Base-by-base conservation (phyloP, 306 rosid species). In the Ziziphus jujuba region DNA sequence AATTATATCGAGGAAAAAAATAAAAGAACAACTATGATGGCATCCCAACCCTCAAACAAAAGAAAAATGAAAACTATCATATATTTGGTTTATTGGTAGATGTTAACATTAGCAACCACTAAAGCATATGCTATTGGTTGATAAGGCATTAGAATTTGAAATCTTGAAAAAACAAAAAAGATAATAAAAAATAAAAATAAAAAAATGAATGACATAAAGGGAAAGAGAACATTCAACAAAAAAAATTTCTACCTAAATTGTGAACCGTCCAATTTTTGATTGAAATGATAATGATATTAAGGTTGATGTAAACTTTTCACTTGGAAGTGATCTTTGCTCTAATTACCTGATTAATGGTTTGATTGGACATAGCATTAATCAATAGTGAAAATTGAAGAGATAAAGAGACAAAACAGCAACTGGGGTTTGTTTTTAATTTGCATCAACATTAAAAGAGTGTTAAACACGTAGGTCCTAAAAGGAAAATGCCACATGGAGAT, bases 311-410 rank as follows among this genome's bases (percentile, higher is more conserved):
- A 53, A 33, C 16, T 65, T 31, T n/a, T 5, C n/a, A 31, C 9
- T 9, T 48, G 14, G 25, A 50, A 15, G 33, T n/a, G 23, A 50
- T 54, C 43, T 20, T 50, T 64, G 44, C 33, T 52, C n/a, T 36
- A 25, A 43, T 56, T 23, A 21, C 28, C 45, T 21, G 20, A 52
- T 19, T 20, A n/a, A 21, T 64, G 38, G 69, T 66, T 71, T 40
- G 73, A 62, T 74, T 59, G 19, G 65, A 70, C 66, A 63, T 40
- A 10, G 15, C 72, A 71, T 33, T 33, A 19, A 35, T 16, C 2
- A 5, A 61, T 35, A 19, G 6, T 59, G 28, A 14, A 31, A 22
- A n/a, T 19, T 59, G 35, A 7, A 35, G 19, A 23, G 23, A 25
- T 24, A 24, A 16, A 63, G 2, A 17, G 17, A 5, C 4, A 5